Evolutionary conservation across 2,329 filamentous ascomycete genomes (phyloP).

Genomic region (Incumbomyces delicatus): DNA sequence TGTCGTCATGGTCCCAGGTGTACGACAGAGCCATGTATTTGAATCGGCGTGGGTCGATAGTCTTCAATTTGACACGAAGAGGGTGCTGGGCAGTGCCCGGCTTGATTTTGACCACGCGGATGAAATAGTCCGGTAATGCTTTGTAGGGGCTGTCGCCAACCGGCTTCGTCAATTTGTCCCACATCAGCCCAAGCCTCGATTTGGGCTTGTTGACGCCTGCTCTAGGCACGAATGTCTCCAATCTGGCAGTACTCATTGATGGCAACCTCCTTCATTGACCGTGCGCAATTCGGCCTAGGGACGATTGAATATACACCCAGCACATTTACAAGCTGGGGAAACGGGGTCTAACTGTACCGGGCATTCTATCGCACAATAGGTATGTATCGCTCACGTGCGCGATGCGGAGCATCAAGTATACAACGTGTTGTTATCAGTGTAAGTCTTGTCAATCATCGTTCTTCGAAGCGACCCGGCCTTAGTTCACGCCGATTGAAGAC

Average conservation of each 20-base stretch:
- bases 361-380: too few species aligned
- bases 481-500: too few species aligned
- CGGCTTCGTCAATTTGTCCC: constrained; percentile 1
- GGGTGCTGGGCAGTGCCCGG: constrained; percentile 4
- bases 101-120: constrained; percentile 5
- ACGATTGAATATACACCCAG: too few species aligned
- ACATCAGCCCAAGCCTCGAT: background rate
- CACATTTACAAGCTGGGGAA: too few species aligned
- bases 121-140: constrained; percentile 1
- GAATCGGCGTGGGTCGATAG: constrained; percentile 3
- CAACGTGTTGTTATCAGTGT: too few species aligned
- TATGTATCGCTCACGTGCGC: too few species aligned
- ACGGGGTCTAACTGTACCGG: too few species aligned
- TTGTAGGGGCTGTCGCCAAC: constrained; percentile 2
- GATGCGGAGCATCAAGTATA: too few species aligned
- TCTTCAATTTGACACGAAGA: constrained; percentile 3
- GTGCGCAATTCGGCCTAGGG: too few species aligned
- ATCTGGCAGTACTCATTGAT: constrained; percentile 1
- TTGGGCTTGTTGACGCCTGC: constrained; percentile 2
- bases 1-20: constrained; percentile 4
- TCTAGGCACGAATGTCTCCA: constrained; percentile 1
- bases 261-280: too few species aligned
- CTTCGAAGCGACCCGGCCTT: too few species aligned
- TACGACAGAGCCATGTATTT: constrained; percentile 8
- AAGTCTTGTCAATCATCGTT: too few species aligned